Evolutionary conservation across 2,329 filamentous ascomycete species (phyloP).

Genomic region (Cercospora sp.): DNA sequence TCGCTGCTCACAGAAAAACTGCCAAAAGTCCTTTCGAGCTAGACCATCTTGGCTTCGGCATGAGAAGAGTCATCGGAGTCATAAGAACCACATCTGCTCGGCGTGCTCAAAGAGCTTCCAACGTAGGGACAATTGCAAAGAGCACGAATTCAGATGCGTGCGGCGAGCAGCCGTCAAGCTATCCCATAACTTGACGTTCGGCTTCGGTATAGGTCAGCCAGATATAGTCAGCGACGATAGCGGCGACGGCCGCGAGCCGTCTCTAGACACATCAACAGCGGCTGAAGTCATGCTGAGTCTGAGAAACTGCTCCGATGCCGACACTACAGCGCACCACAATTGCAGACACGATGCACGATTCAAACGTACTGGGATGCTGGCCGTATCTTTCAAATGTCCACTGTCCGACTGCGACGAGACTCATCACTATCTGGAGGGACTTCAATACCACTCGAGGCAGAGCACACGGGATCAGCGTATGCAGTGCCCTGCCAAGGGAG

Average conservation of each 20-base stretch:
- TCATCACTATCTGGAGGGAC: neutral
- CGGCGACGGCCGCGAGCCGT: neutral
- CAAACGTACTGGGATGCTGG: neutral
- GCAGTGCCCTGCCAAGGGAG: neutral
- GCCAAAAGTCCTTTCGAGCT: too few relatives aligned
- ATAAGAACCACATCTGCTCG: too few relatives aligned
- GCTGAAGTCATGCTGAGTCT: neutral
- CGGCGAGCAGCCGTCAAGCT: too few relatives aligned
- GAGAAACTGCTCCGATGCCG: neutral
- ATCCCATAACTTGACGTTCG: neutral
- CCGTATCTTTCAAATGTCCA: neutral
- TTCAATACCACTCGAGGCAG: neutral
- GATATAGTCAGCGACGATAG: neutral
- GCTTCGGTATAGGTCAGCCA: too few relatives aligned
- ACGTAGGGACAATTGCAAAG: too few relatives aligned
- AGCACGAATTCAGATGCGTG: too few relatives aligned
- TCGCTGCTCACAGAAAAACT: too few relatives aligned
- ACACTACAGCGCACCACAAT: neutral
- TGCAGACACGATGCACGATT: neutral
- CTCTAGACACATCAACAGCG: neutral
- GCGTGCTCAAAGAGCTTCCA: too few relatives aligned
- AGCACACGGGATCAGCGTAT: neutral
- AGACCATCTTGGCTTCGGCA: too few relatives aligned
- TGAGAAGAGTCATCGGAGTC: too few relatives aligned
- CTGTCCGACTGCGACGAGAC: neutral